Base-by-base conservation (phyloP, 2,329 filamentous ascomycete genomes). In the Ceratocystis ficicola region DNA sequence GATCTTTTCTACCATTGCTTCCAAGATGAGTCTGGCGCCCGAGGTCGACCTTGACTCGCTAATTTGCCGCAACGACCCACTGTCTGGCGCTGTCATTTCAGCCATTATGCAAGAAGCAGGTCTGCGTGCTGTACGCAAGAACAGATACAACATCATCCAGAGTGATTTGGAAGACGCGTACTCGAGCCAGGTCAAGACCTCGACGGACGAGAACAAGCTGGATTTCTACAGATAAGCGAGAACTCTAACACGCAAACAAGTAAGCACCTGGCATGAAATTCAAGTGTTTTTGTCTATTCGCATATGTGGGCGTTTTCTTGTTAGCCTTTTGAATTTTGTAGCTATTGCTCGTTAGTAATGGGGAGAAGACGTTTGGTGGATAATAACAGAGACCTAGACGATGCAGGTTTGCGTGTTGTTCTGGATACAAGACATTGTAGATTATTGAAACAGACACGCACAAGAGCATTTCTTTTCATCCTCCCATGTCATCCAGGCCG, bases 91-190 rank as follows among this genome's bases (percentile, higher is more conserved):
- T 66, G 87, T 99, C 71, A 99, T 99, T 74, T 92, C 94, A 61
- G 94, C 94, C 63, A 96, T 99, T 74, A 99, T 99, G 94, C 94
- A 99, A 77, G 94, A 99, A 78, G 94, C 94, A 41, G 94, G 94
- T 70, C 81, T 99, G 71, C 85, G 92, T 70, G 93, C 93, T 30
- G 93, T 97, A 70, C 84, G 93, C 72, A 97, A 96, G 86, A 97
- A 99, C 78, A 82, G 94, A 72, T 99, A 99, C 79, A 97, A 99
- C 77, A 99, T 99, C 75, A 97, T 99, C 73, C 94, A 99, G 80
- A 86, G 83, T 69, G 94, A 99, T 77, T 80, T 99, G 69, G 94
- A 99, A 77, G 94, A 97, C 76, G 94, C 94, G 57, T 99, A 99
- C 77, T 92, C 91, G 48, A 90, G 87, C 77, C 94, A 99, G 76